phyloP scores from a whole-genome alignment of 768 basidiomycete genomes.

The Pisolithus microcarpus region DNA sequence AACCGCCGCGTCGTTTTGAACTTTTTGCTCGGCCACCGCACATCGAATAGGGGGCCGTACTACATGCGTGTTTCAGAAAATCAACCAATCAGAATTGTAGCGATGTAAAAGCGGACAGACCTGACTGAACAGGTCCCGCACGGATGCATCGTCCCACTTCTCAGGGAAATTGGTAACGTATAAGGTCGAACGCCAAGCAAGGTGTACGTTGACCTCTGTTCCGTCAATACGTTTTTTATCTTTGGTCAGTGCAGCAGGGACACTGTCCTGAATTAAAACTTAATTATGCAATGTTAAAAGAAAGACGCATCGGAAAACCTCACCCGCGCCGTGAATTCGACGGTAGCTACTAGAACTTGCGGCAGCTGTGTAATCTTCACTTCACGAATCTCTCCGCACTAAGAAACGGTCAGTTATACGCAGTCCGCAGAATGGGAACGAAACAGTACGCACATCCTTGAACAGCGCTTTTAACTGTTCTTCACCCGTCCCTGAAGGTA shows the following conservation, averaged over 20 bases:
- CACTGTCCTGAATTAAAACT: slow-evolving; percentile 47
- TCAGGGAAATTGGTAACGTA: slow-evolving; percentile 97
- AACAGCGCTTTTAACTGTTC: slow-evolving; percentile 69
- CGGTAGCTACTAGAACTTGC: slow-evolving; percentile 64
- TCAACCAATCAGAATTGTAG: neutral
- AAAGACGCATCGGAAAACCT: neutral
- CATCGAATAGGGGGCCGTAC: slow-evolving; percentile 90
- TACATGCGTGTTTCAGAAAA: slow-evolving; percentile 23
- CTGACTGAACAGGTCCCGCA: slow-evolving; percentile 72
- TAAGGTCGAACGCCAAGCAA: slow-evolving; percentile 90
- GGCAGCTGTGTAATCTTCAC: slow-evolving; percentile 65
- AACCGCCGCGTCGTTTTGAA: slow-evolving; percentile 88
- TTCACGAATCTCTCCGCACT: slow-evolving; percentile 89
- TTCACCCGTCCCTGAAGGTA: slow-evolving; percentile 51
- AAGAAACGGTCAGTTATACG: slow-evolving; percentile 9
- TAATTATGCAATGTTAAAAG: neutral
- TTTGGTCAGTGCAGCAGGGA: slow-evolving; percentile 85
- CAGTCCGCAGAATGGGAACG: neutral
- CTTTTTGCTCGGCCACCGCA: slow-evolving; percentile 97
- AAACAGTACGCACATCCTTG: slow-evolving; percentile 62
- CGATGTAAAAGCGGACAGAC: slow-evolving; percentile 33
- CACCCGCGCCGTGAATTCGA: slow-evolving; percentile 74
- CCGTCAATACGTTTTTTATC: slow-evolving; percentile 84
- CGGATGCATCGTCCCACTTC: slow-evolving; percentile 64
- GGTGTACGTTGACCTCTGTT: slow-evolving; percentile 74